Percentiles rank a stretch among this genome's conserved stretches.
Conservation (phyloP, 2,329 filamentous ascomycete genomes). For the Fusarium sp. region DNA sequence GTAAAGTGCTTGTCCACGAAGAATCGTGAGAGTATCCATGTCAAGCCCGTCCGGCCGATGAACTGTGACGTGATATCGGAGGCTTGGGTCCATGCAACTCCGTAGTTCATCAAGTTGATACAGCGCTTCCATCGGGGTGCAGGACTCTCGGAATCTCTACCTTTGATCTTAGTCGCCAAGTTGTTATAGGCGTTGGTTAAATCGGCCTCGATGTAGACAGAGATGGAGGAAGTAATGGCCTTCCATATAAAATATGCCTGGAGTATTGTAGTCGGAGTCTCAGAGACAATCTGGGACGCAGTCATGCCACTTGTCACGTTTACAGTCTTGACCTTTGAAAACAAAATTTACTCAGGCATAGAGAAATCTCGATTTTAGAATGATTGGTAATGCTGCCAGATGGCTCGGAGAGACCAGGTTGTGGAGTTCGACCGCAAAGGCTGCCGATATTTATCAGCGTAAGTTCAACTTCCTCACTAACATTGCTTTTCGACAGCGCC, state of each 20-base stretch:
- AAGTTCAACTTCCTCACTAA: too few species aligned
- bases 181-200: background rate
- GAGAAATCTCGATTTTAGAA: too few species aligned
- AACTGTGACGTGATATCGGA: background rate
- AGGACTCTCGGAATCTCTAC: background rate
- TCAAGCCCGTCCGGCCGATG: constrained; percentile 53
- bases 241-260: background rate
- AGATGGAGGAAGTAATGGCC: background rate
- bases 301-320: too few species aligned
- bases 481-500: too few species aligned
- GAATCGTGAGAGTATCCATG: constrained; percentile 77
- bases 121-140: background rate
- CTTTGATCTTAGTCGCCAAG: background rate
- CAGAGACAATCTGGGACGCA: background rate
- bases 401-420: too few species aligned
- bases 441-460: too few species aligned
- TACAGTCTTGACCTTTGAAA: too few species aligned
- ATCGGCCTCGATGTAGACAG: background rate
- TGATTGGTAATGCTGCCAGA: too few species aligned
- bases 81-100: constrained; percentile 3
- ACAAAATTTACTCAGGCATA: too few species aligned
- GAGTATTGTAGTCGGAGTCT: background rate
- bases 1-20: constrained; percentile 76
- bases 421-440: too few species aligned
- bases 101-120: background rate